Conservation (phyloP, 1,139 yeast species). For the Pichia norvegensis region DNA sequence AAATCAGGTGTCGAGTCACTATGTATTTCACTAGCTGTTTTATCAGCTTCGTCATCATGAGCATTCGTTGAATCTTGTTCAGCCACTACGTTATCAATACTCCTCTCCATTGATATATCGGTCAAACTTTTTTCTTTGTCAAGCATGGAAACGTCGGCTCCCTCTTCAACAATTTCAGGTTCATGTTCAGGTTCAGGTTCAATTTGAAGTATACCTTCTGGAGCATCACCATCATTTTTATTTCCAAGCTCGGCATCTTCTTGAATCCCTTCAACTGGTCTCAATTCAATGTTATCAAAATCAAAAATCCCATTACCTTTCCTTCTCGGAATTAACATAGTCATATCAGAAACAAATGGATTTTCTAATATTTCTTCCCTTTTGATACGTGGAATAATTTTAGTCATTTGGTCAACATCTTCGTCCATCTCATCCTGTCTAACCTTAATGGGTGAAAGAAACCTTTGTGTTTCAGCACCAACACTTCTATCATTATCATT, state of each 20-base stretch:
- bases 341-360: constrained; percentile 22
- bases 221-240: not conserved
- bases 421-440: constrained; percentile 16
- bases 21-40: constrained; percentile 12
- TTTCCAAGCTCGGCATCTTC: constrained; percentile 2
- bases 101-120: not conserved
- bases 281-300: constrained; percentile 12
- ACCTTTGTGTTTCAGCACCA: not conserved
- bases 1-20: constrained; percentile 26
- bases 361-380: not conserved
- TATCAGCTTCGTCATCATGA: not conserved
- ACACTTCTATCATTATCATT: constrained; percentile 1
- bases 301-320: constrained; percentile 9
- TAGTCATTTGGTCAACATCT: constrained; percentile 24
- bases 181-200: not conserved
- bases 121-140: not conserved
- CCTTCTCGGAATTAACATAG: constrained; percentile 26
- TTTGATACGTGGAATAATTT: constrained; percentile 17
- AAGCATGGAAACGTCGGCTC: constrained; percentile 2
- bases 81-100: too few relatives aligned
- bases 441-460: constrained; percentile 9
- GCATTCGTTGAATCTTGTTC: too few relatives aligned
- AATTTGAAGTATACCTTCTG: not conserved
- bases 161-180: constrained; percentile 2
- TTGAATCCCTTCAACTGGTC: constrained; percentile 2